Percentiles rank a stretch among this genome's conserved stretches.
phyloP scores from a whole-genome alignment of 2,329 filamentous ascomycete species.

The Corniculantispora saksenae region DNA sequence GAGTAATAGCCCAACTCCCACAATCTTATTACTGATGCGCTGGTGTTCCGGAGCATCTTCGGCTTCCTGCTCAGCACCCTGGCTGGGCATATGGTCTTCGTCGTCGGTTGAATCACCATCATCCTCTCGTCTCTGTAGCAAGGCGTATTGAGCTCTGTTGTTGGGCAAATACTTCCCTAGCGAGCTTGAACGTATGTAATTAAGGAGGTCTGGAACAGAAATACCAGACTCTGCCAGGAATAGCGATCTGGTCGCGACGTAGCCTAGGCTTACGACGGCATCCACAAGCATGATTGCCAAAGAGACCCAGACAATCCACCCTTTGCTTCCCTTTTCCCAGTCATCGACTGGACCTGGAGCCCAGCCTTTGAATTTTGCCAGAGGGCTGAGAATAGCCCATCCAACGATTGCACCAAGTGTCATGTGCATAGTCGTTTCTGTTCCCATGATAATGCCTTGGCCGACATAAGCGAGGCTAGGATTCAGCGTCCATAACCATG shows the following conservation, averaged over 20 bases:
- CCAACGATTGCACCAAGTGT: slow-evolving; percentile 83
- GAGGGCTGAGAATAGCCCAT: slow-evolving; percentile 86
- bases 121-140: slow-evolving; percentile 22
- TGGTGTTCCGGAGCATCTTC: slow-evolving; percentile 84
- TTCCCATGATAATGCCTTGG: slow-evolving; percentile 98
- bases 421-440: slow-evolving; percentile 94
- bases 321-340: slow-evolving; percentile 92
- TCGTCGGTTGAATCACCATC: slow-evolving; percentile 27
- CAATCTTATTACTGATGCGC: slow-evolving; percentile 71
- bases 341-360: slow-evolving; percentile 82
- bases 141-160: slow-evolving; percentile 19
- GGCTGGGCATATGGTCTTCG: slow-evolving; percentile 13
- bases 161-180: background rate
- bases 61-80: slow-evolving; percentile 36
- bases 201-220: background rate
- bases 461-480: slow-evolving; percentile 96
- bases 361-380: slow-evolving; percentile 86
- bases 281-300: slow-evolving; percentile 96
- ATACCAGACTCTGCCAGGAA: slow-evolving; percentile 23
- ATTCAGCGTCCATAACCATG: slow-evolving; percentile 95
- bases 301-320: slow-evolving; percentile 98
- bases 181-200: background rate
- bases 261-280: slow-evolving; percentile 82
- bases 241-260: slow-evolving; percentile 69
- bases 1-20: slow-evolving; percentile 71